Conservation (phyloP, 2,329 filamentous ascomycete genomes). For the Talaromyces marneffei region DNA sequence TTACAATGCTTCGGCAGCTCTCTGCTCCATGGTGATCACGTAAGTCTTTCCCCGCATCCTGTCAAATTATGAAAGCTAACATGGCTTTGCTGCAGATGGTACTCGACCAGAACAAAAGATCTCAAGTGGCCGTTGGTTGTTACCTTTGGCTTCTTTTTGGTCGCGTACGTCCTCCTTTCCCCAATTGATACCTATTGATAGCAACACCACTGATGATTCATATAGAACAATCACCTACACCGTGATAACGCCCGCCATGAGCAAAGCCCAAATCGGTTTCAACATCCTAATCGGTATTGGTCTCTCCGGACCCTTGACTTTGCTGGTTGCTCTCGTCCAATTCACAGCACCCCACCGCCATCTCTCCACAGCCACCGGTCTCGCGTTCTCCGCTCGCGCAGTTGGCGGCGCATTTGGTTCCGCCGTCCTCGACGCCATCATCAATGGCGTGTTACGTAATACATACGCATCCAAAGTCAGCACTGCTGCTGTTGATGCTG, state of each 20-base stretch:
- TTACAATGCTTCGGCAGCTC: not conserved
- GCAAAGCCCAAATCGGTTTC: not conserved
- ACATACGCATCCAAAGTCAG: not conserved
- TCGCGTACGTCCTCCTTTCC: not conserved
- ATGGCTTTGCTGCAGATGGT: not conserved
- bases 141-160: not conserved
- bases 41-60: not conserved
- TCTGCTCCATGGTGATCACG: not conserved
- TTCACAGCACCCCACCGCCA: conserved; percentile 51
- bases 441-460: not conserved
- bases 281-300: not conserved
- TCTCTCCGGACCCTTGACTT: not conserved
- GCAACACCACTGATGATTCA: not conserved
- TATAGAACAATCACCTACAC: not conserved
- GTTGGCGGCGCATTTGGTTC: conserved; percentile 31
- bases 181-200: not conserved
- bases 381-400: conserved; percentile 50
- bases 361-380: conserved; percentile 49
- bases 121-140: not conserved
- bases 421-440: not conserved
- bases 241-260: not conserved
- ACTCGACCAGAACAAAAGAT: not conserved
- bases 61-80: not conserved
- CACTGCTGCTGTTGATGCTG: not conserved
- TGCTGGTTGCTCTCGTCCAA: conserved; percentile 42